Conservation (phyloP, 768 basidiomycete genomes). For the Mycena sanguinolenta region DNA sequence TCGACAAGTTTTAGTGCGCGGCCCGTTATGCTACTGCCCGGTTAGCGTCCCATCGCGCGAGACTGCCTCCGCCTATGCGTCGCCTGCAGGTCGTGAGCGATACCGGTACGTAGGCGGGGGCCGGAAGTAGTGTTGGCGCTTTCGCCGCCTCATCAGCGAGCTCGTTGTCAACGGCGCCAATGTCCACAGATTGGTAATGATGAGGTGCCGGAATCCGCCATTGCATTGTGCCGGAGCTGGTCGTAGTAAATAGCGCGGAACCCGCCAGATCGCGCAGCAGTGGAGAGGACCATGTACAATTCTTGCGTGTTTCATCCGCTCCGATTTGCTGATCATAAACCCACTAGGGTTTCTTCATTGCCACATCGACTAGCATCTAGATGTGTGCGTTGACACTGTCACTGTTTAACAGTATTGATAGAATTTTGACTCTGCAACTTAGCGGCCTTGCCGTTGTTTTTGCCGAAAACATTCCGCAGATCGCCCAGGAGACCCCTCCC, state of each 20-base stretch:
- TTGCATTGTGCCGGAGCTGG: not conserved
- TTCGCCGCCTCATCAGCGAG: not conserved
- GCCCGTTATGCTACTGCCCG: not conserved
- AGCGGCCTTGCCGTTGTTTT: conserved; percentile 40
- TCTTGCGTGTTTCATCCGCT: conserved; percentile 43
- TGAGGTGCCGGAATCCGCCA: not conserved
- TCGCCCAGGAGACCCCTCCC: conserved; percentile 18
- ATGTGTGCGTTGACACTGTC: conserved; percentile 47
- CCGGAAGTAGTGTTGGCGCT: not conserved
- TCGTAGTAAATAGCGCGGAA: not conserved
- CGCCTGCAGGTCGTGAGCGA: not conserved
- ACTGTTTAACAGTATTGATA: conserved; percentile 30
- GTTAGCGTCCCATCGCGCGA: not conserved
- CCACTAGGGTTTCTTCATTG: conserved; percentile 45
- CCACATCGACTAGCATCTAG: conserved; percentile 55
- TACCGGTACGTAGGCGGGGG: not conserved
- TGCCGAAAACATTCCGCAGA: conserved; percentile 29
- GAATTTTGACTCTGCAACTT: conserved; percentile 28
- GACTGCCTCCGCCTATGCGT: not conserved
- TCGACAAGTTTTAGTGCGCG: not conserved
- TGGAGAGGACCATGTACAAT: conserved; percentile 40
- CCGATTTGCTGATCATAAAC: not conserved
- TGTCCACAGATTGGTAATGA: not conserved
- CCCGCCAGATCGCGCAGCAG: not conserved
- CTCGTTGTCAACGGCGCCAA: not conserved